Conservation (phyloP, 2,329 filamentous ascomycete genomes). For the Curvularia lunata region DNA sequence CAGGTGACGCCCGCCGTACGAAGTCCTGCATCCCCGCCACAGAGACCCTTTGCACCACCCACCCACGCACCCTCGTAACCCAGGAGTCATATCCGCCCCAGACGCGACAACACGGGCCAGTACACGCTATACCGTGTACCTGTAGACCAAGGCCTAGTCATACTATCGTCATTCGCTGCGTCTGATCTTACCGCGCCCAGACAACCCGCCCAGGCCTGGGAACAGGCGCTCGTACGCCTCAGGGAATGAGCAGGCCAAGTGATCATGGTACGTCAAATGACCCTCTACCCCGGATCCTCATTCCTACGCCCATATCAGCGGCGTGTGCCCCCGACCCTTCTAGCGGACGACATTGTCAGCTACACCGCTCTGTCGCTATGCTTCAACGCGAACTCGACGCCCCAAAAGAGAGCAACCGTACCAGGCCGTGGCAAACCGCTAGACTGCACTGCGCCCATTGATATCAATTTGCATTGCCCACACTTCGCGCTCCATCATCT, state of each 20-base stretch:
- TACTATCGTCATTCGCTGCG: slow-evolving; percentile 18
- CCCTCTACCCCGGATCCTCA: slow-evolving; percentile 3
- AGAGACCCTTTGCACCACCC: slow-evolving; percentile 22
- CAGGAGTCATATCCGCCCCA: slow-evolving; percentile 11
- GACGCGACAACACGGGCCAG: slow-evolving; percentile 12
- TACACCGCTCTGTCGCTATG: slow-evolving; percentile 7
- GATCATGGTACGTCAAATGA: slow-evolving; percentile 47
- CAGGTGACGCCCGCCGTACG: slow-evolving; percentile 20
- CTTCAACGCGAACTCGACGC: slow-evolving; percentile 4
- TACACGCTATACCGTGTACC: slow-evolving; percentile 13
- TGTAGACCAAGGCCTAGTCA: slow-evolving; percentile 13
- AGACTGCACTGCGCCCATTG: slow-evolving; percentile 2
- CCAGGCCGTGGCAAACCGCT: not conserved
- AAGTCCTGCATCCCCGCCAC: slow-evolving; percentile 19
- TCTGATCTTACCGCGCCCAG: slow-evolving; percentile 22
- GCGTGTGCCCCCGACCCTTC: not conserved
- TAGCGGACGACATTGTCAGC: slow-evolving; percentile 7
- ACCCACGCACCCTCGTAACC: slow-evolving; percentile 17
- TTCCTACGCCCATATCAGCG: slow-evolving; percentile 5
- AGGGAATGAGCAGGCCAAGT: slow-evolving; percentile 52
- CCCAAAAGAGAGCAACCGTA: slow-evolving; percentile 7
- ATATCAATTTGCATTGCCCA: not conserved
- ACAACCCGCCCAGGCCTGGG: slow-evolving; percentile 27
- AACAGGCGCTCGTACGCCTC: slow-evolving; percentile 34
- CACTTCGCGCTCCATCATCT: not conserved